Base-by-base conservation (phyloP, 768 basidiomycete species). In the Calocera cornea region DNA sequence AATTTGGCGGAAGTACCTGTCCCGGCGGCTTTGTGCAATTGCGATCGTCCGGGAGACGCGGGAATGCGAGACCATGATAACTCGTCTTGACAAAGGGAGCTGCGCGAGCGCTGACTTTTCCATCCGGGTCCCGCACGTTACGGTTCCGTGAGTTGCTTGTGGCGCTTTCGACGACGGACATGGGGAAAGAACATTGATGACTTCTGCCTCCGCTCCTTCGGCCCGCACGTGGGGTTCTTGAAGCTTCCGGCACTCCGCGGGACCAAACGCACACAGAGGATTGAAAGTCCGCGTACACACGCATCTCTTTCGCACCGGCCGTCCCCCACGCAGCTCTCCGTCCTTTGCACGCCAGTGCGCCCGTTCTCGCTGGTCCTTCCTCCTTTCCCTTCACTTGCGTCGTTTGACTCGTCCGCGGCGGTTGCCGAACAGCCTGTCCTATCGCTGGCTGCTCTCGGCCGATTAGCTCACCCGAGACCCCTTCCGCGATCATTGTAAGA, bases 201-300 rank as follows among this genome's bases (percentile, higher is more conserved):
- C 22, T 22, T 60, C 31, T 60, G 16, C 54, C 54, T 16, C 54
- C 54, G 27, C 24, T 60, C 54, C 54, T 60, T 60, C 54, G 44
- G 44, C 24, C 44, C 44, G 24, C 44, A 47, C 44, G 24, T 60
- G 54, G 54, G 5, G 27, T 60, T 60, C 54, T 60, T 60, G 54
- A 12, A 60, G 54, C 54, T 60, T 60, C 54, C 54, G 54, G 19
- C 54, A 11, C 54, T 60, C 54, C 54, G 54, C 54, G 54, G 54
- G 54, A 60, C 27, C 54, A 60, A 60, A 60, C 11, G 27, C 19
- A 60, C 54, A 33, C 14, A 60, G 54, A 33, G 24, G 54, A 16
- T 60, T 60, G 54, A 60, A 60, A 60, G 54, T 60, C 54, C 54
- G 54, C 54, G 54, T 60, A 16, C 54, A 31, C 31, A 22, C 54